phyloP scores from a whole-genome alignment of 345 rosid species.

The Pugionium cornutum region DNA sequence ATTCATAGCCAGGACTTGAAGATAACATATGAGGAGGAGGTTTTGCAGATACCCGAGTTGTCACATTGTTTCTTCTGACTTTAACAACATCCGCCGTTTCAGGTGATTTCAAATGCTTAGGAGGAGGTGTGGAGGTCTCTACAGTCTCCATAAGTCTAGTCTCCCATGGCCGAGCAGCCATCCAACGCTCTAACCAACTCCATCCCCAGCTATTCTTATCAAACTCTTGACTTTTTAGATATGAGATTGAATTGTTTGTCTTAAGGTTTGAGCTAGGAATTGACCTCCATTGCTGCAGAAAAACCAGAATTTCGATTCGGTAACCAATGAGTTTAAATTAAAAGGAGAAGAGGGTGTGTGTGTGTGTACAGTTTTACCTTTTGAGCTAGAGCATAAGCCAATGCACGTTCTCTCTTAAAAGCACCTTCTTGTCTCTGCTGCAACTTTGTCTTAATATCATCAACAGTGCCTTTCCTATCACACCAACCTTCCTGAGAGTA shows the following conservation, averaged over 20 bases:
- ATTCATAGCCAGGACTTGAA: slow-evolving; percentile 78
- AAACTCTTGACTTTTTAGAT: slow-evolving; percentile 59
- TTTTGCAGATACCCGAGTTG: slow-evolving; percentile 75
- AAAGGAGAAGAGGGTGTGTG: slow-evolving; percentile 1
- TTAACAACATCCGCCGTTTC: slow-evolving; percentile 47
- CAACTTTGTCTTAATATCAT: slow-evolving; percentile 66
- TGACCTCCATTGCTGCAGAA: slow-evolving; percentile 71
- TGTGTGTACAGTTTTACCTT: slow-evolving; percentile 47
- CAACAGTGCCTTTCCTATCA: slow-evolving; percentile 83
- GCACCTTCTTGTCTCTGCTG: slow-evolving; percentile 91
- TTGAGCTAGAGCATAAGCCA: slow-evolving; percentile 87
- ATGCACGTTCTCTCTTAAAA: slow-evolving; percentile 85
- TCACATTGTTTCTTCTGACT: slow-evolving; percentile 72
- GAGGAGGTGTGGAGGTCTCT: slow-evolving; percentile 45
- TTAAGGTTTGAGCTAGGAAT: slow-evolving; percentile 42
- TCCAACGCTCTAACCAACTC: slow-evolving; percentile 99
- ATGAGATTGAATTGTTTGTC: slow-evolving; percentile 39
- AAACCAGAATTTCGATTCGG: background rate
- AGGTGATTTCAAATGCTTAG: slow-evolving; percentile 50
- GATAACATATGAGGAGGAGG: slow-evolving; percentile 55
- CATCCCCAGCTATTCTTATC: slow-evolving; percentile 87
- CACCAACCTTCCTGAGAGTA: slow-evolving; percentile 89
- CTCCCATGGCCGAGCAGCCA: slow-evolving; percentile 99
- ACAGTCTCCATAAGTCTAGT: slow-evolving; percentile 67
- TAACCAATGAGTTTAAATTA: slow-evolving; percentile 10